Evolutionary conservation across 331 rosid species (phyloP).

Genomic region (Malus hybrid): DNA sequence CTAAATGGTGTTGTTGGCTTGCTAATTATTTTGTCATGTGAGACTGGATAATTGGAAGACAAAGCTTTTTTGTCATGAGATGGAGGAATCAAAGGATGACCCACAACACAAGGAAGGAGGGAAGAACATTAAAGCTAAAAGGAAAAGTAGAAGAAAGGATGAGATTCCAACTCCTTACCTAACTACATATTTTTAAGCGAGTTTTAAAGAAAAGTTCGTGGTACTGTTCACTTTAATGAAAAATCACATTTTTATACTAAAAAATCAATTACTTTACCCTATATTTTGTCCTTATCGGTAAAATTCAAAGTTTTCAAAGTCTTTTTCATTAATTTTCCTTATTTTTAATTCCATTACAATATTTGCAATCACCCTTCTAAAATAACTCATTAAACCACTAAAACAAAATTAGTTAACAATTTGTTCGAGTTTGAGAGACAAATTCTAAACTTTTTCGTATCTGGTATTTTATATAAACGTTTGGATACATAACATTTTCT

Average conservation of each 20-base stretch:
- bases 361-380: not conserved
- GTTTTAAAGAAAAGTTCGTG: too few species aligned
- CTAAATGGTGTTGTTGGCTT: not conserved
- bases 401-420: too few species aligned
- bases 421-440: too few species aligned
- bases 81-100: not conserved
- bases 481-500: too few species aligned
- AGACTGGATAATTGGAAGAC: not conserved
- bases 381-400: not conserved
- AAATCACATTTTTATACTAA: too few species aligned
- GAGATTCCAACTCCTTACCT: not conserved
- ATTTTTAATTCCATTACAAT: not conserved
- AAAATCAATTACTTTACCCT: too few species aligned
- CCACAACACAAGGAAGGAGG: not conserved
- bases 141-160: not conserved
- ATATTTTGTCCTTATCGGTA: too few species aligned
- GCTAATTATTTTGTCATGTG: slow-evolving; percentile 6
- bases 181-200: not conserved
- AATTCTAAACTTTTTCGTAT: too few species aligned
- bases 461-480: too few species aligned
- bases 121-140: not conserved
- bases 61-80: not conserved
- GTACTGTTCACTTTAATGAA: too few species aligned
- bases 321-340: too few species aligned
- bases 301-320: too few species aligned